Evolutionary conservation across 2,329 filamentous ascomycete species (phyloP).

Genomic region (Neonectria magnoliae): DNA sequence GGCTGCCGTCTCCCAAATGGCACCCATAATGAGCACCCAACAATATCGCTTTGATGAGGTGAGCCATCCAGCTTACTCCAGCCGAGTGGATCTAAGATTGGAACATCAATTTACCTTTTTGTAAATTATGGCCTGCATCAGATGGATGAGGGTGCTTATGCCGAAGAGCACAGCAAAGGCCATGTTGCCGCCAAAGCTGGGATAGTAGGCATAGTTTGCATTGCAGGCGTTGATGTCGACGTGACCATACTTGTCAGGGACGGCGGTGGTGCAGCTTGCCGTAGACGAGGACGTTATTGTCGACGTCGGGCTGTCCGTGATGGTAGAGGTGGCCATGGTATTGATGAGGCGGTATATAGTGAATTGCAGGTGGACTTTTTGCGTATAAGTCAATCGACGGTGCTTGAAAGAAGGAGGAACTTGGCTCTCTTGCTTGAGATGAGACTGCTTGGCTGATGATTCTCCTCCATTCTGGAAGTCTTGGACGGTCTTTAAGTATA

Average conservation of each 20-base stretch:
- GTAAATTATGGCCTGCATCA: constrained; percentile 43
- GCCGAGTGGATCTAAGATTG: neutral
- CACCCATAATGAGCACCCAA: constrained; percentile 55
- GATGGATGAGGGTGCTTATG: constrained; percentile 40
- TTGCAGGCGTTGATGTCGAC: constrained; percentile 48
- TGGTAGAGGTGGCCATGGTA: constrained; percentile 38
- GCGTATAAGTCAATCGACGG: neutral
- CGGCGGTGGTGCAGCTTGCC: constrained; percentile 48
- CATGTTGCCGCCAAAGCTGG: constrained; percentile 47
- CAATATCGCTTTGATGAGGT: constrained; percentile 42
- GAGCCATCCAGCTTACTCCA: neutral
- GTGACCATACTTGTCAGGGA: constrained; percentile 46
- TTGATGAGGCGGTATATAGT: constrained; percentile 1
- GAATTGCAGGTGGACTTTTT: neutral
- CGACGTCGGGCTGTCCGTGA: constrained; percentile 30
- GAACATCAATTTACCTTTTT: constrained; percentile 42
- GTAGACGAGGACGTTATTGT: constrained; percentile 45
- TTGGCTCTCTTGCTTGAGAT: neutral
- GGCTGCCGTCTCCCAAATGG: constrained; percentile 50
- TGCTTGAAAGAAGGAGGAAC: neutral
- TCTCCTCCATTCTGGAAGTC: neutral
- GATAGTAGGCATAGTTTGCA: constrained; percentile 46
- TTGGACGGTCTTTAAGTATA: constrained; percentile 24
- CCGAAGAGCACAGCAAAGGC: constrained; percentile 47
- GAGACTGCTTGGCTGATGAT: constrained; percentile 6